Percentiles rank a stretch among this genome's conserved stretches.
Evolutionary conservation across 139 green algal genomes (phyloP).

Genomic region (Chlorella ohadii): DNA sequence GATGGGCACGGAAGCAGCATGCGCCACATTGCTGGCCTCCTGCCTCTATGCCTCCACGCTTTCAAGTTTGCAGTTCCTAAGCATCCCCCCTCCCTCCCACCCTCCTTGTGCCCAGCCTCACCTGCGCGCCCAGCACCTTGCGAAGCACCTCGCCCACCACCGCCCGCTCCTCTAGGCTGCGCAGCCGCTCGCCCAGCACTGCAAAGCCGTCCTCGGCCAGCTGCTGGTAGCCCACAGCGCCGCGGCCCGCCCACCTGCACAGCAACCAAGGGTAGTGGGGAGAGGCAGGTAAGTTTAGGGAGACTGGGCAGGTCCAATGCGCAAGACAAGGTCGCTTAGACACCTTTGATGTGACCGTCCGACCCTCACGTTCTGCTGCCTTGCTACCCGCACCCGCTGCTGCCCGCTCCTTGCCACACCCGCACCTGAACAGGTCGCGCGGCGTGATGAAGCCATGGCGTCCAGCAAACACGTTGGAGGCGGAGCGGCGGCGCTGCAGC

Average conservation of each 20-base stretch:
- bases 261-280: not conserved
- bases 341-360: not conserved
- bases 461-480: conserved; percentile 90
- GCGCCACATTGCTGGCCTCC: no score
- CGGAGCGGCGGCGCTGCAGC: conserved; percentile 82
- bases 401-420: no score
- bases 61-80: not conserved
- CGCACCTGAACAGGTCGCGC: conserved; percentile 94
- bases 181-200: conserved; percentile 92
- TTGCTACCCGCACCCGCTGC: no score
- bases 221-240: conserved; percentile 85
- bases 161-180: conserved; percentile 72
- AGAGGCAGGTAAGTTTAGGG: no score
- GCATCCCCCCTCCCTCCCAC: not conserved
- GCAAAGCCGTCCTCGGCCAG: conserved; percentile 90
- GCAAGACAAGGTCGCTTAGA: not conserved
- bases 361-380: no score
- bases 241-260: conserved; percentile 81
- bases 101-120: conserved; percentile 39
- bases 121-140: conserved; percentile 69
- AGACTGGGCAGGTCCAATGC: no score
- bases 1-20: no score
- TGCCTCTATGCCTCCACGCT: no score
- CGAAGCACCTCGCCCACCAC: conserved; percentile 81
- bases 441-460: conserved; percentile 97